Percentiles rank a stretch among this genome's conserved stretches.
phyloP scores from a whole-genome alignment of 2,329 filamentous ascomycete genomes.

The Stachybotrys elegans region DNA sequence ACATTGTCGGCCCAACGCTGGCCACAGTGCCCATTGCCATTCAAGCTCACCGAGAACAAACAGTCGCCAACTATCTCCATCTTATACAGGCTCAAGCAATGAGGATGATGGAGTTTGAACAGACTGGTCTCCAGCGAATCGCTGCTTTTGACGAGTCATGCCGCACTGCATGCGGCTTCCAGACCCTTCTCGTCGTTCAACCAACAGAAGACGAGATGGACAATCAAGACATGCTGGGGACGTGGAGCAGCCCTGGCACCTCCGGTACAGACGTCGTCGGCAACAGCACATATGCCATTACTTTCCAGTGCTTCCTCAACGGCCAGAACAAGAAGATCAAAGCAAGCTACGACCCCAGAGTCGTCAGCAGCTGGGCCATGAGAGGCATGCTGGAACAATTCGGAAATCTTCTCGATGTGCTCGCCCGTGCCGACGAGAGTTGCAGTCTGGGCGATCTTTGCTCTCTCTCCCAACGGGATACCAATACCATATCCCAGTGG shows the following conservation, averaged over 20 bases:
- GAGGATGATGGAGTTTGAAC: constrained; percentile 10
- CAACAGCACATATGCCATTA: not conserved
- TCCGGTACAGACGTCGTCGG: not conserved
- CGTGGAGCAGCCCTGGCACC: not conserved
- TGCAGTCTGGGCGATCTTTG: not conserved
- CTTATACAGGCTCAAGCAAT: constrained; percentile 12
- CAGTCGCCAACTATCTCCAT: constrained; percentile 34
- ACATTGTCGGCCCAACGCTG: constrained; percentile 19
- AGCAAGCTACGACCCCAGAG: not conserved
- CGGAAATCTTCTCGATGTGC: not conserved
- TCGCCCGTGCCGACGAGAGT: not conserved
- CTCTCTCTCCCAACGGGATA: not conserved
- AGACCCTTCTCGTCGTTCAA: constrained; percentile 10
- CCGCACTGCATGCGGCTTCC: constrained; percentile 4
- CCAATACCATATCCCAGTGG: not conserved
- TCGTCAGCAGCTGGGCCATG: not conserved
- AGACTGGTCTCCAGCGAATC: constrained; percentile 11
- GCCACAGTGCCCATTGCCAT: constrained; percentile 19
- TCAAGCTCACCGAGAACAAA: constrained; percentile 4
- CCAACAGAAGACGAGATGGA: constrained; percentile 4
- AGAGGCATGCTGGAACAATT: not conserved
- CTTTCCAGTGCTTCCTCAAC: not conserved
- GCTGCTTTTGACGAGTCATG: constrained; percentile 3
- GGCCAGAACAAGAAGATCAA: not conserved
- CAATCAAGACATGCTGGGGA: not conserved